phyloP scores from a whole-genome alignment of 129 eudicot genomes.

The Flaveria linearis region DNA sequence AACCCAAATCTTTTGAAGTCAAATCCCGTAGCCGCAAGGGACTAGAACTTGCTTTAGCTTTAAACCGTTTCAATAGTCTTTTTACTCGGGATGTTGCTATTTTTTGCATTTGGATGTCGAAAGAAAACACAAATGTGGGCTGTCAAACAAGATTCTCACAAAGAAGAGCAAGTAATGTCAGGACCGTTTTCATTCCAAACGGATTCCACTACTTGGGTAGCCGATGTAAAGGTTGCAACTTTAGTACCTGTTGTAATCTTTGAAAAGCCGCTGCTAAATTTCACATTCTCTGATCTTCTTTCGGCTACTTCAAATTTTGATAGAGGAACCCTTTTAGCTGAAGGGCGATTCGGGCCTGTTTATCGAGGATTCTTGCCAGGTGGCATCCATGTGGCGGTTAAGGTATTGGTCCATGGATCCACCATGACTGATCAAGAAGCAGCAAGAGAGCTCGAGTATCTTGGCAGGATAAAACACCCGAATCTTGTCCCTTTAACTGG shows the following conservation, averaged over 20 bases:
- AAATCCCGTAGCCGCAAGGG: slow-evolving; percentile 51
- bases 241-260: slow-evolving; percentile 77
- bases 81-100: slow-evolving; percentile 64
- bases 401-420: slow-evolving; percentile 79
- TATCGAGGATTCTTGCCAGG: slow-evolving; percentile 77
- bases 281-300: slow-evolving; percentile 80
- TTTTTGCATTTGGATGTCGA: slow-evolving; percentile 66
- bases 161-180: slow-evolving; percentile 68
- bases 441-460: slow-evolving; percentile 78
- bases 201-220: slow-evolving; percentile 94
- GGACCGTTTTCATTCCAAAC: slow-evolving; percentile 94
- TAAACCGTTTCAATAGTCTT: slow-evolving; percentile 54
- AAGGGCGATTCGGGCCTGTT: slow-evolving; percentile 84
- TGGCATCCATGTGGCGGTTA: slow-evolving; percentile 76
- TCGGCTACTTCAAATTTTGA: slow-evolving; percentile 86
- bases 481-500: slow-evolving; percentile 87
- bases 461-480: slow-evolving; percentile 81
- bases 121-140: slow-evolving; percentile 71
- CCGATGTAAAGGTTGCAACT: slow-evolving; percentile 75
- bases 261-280: slow-evolving; percentile 80
- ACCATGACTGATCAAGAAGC: slow-evolving; percentile 90
- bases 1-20: slow-evolving; percentile 51
- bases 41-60: slow-evolving; percentile 67
- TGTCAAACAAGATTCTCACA: slow-evolving; percentile 59
- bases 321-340: slow-evolving; percentile 75